These are phyloP conservation scores for Carpinus fangiana DNA, from an alignment of 306 rosid species.

Conservation along the genomic window DNA sequence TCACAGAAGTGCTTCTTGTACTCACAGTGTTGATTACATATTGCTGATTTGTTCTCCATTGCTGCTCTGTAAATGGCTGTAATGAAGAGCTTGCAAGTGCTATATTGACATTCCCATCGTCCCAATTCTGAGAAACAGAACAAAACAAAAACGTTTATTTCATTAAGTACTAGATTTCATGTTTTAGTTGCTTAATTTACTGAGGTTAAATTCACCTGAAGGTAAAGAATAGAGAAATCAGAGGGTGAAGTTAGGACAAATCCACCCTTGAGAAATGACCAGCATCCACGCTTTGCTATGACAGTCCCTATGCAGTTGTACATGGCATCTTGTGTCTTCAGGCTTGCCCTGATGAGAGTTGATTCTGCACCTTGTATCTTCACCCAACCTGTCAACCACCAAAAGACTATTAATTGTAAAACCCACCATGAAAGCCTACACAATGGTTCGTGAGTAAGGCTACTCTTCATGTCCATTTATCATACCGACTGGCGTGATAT, in stretches of 20 bases:
- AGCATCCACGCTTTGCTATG: conserved; percentile 71
- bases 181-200: neutral
- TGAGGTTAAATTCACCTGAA: conserved; percentile 43
- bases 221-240: conserved; percentile 45
- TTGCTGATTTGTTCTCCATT: conserved; percentile 76
- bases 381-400: conserved; percentile 61
- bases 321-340: conserved; percentile 43
- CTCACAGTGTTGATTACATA: conserved; percentile 65
- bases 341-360: conserved; percentile 56
- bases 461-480: no score
- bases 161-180: neutral
- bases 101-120: conserved; percentile 38
- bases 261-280: conserved; percentile 99
- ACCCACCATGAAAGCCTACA: neutral
- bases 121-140: conserved; percentile 40
- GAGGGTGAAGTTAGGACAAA: conserved; percentile 53
- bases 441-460: neutral
- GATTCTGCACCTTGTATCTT: conserved; percentile 50
- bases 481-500: no score
- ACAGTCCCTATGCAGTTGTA: conserved; percentile 68
- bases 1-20: neutral
- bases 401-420: neutral
- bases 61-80: conserved; percentile 68
- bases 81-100: conserved; percentile 61
- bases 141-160: neutral